Base-by-base conservation (phyloP, 257 asterid genomes). In the Rubia yunnanensis region DNA sequence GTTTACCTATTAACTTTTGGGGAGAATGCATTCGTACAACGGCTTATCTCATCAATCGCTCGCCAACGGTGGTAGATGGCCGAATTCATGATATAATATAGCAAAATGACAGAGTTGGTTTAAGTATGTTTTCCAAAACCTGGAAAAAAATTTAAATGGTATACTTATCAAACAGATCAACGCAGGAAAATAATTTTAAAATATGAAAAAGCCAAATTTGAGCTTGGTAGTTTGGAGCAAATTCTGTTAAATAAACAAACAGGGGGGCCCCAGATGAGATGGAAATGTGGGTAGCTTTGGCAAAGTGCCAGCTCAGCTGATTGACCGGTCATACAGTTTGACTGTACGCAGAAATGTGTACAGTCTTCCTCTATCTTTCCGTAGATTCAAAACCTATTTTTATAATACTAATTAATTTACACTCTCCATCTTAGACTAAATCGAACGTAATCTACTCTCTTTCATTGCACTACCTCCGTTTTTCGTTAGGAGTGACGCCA, bases 251-350 rank as follows among this genome's bases (percentile, higher is more conserved):
- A 44, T 44, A 44, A 44, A 44, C 52, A 44, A 23, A 22, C 1
- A 38, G 24, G 1, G 65, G 53, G 65, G 31, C 30, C 67, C 65
- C 49, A 56, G 50, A 15, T 3, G 1, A 14, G 23, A 10, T 22
- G 26, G 62, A 26, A 17, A 24, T 0, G 38, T 0, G 50, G 9
- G 31, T 15, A 54, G 23, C 52, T 71, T 64, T 64, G 70, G 3
- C 10, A 63, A 63, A 71, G 75, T 71, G 70, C 65, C 75, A 71
- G 70, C 52, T 71, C 75, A 71, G 60, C 60, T 13, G 28, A 55
- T 71, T 71, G 75, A 71, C 75, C 64, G 13, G 75, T 71, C 75
- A 15, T 53, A 39, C 31, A 26, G 70, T 71, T 41, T 55, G 70
- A 71, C 65, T 52, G 70, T 71, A 63, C 58, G 39, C 57, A 52